Evolutionary conservation across 345 rosid species (phyloP).

Genomic region (Cardamine occulta): DNA sequence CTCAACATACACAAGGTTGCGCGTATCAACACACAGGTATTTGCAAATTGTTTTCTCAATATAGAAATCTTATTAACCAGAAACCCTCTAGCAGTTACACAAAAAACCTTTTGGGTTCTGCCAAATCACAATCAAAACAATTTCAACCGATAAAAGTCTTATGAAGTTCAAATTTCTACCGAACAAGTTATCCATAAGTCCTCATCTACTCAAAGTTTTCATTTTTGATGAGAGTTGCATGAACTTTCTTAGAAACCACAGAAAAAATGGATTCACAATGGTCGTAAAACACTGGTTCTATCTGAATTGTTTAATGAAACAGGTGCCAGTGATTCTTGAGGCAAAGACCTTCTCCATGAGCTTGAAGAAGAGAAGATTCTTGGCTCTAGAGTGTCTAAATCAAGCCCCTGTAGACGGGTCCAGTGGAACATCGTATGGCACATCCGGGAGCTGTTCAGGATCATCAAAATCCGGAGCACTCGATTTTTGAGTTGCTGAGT

Average conservation of each 20-base stretch:
- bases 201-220: background rate
- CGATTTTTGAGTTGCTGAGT: slow-evolving; percentile 57
- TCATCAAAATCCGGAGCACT: slow-evolving; percentile 67
- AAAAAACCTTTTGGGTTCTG: background rate
- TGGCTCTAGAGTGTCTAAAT: slow-evolving; percentile 82
- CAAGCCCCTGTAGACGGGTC: slow-evolving; percentile 97
- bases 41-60: background rate
- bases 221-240: slow-evolving; percentile 14
- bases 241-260: background rate
- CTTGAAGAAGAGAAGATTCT: slow-evolving; percentile 74
- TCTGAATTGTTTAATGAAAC: slow-evolving; percentile 28
- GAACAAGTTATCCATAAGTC: slow-evolving; percentile 5
- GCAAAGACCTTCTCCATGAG: slow-evolving; percentile 88
- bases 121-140: background rate
- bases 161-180: slow-evolving; percentile 12
- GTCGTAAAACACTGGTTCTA: background rate
- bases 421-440: slow-evolving; percentile 79
- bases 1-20: slow-evolving; percentile 85
- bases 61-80: background rate
- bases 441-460: slow-evolving; percentile 65
- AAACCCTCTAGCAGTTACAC: background rate
- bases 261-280: slow-evolving; percentile 6
- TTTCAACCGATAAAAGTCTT: background rate
- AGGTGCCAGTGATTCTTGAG: slow-evolving; percentile 86
- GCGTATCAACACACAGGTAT: slow-evolving; percentile 83